Percentiles rank a stretch among this genome's conserved stretches.
Conservation (phyloP, 2,329 filamentous ascomycete genomes). For the Paraphaeosphaeria sporulosa region DNA sequence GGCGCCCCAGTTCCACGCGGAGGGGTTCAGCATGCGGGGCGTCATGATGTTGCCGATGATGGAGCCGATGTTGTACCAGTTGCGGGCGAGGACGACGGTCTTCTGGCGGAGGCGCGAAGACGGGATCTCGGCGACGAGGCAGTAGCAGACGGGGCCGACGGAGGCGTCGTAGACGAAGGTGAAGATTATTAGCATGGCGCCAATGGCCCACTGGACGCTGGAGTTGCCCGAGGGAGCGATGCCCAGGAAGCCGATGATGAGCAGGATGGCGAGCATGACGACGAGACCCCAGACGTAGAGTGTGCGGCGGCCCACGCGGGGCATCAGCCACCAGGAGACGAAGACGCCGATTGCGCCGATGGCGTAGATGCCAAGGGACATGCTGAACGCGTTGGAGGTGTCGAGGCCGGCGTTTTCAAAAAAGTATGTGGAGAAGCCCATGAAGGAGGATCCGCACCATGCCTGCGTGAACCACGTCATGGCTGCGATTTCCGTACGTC, state of each 20-base stretch:
- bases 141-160: conserved; percentile 90
- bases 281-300: conserved; percentile 76
- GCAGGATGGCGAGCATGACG: conserved; percentile 66
- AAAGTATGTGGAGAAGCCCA: conserved; percentile 56
- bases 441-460: conserved; percentile 45
- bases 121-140: conserved; percentile 83
- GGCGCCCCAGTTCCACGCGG: conserved; percentile 71
- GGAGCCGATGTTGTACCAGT: conserved; percentile 76
- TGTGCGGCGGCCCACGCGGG: conserved; percentile 74
- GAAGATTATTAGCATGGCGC: conserved; percentile 44
- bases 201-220: conserved; percentile 54
- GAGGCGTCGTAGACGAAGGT: conserved; percentile 82
- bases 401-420: conserved; percentile 57
- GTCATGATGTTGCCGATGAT: conserved; percentile 71
- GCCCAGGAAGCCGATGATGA: conserved; percentile 83
- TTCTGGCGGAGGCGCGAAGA: conserved; percentile 87
- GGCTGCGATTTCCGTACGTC: conserved; percentile 76
- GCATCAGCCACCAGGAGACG: conserved; percentile 81
- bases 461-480: conserved; percentile 58
- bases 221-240: conserved; percentile 55
- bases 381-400: conserved; percentile 52
- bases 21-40: conserved; percentile 46
- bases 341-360: conserved; percentile 71
- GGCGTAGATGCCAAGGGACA: conserved; percentile 63
- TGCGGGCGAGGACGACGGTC: conserved; percentile 84